Evolutionary conservation across 495 filamentous ascomycete genomes (phyloP).

Genomic region (Talaromyces ruber): DNA sequence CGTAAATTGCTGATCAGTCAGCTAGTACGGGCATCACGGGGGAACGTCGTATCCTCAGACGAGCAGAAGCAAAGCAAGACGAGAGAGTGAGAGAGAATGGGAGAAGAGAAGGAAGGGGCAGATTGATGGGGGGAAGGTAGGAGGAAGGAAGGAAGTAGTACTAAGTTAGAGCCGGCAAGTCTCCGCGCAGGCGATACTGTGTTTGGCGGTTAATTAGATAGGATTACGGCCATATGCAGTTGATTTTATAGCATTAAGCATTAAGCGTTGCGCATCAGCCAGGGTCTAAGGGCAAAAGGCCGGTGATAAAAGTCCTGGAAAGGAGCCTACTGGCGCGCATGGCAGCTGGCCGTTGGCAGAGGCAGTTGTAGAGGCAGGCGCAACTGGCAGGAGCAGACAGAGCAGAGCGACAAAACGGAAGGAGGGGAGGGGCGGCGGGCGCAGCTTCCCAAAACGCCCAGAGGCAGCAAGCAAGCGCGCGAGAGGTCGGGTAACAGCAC

Average conservation of each 20-base stretch:
- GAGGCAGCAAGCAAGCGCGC: slow-evolving; percentile 1
- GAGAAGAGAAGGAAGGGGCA: background rate
- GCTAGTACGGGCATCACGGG: background rate
- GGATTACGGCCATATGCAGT: background rate
- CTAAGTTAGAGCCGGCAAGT: slow-evolving; percentile 4
- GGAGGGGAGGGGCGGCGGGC: slow-evolving; percentile 6
- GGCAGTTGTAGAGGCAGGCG: background rate
- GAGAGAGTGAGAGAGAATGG: slow-evolving; percentile 6
- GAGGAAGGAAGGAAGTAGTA: slow-evolving; percentile 6
- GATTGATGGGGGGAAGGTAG: background rate
- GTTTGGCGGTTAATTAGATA: slow-evolving; percentile 3
- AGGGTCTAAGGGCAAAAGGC: too few relatives aligned
- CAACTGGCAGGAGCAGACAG: background rate
- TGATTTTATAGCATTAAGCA: background rate
- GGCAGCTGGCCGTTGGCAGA: background rate
- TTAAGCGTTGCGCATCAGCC: background rate
- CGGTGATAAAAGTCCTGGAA: background rate
- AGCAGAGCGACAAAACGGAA: slow-evolving; percentile 9
- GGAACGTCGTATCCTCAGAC: background rate
- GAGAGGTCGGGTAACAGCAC: background rate
- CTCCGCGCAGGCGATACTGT: background rate
- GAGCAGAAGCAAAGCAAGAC: slow-evolving; percentile 11
- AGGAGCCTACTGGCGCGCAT: background rate
- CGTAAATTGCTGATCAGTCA: background rate
- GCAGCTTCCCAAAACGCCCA: background rate